Percentiles rank a stretch among this genome's conserved stretches.
These are phyloP conservation scores for Raffaelea deltoideospora DNA, from an alignment of 2,329 filamentous ascomycete genomes.

Conservation along the genomic window DNA sequence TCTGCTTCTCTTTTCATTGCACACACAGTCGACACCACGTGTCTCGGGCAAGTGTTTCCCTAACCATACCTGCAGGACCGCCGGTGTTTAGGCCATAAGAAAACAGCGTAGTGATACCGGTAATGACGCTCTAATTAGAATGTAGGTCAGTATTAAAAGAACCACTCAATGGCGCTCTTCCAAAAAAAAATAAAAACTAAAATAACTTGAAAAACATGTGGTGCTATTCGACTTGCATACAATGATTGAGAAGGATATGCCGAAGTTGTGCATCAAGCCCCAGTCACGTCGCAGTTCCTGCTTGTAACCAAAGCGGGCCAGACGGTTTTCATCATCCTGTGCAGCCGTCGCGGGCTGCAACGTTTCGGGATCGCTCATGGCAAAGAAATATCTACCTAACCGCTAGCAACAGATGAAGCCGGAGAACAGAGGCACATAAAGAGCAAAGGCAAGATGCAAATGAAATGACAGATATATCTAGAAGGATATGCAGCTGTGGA, in stretches of 20 bases:
- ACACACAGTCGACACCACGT: neutral
- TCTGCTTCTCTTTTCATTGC: neutral
- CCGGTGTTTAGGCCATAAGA: constrained; percentile 39
- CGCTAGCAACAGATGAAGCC: too few species aligned
- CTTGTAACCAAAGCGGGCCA: constrained; percentile 43
- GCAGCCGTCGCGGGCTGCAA: too few species aligned
- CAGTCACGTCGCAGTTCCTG: constrained; percentile 43
- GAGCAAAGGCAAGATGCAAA: too few species aligned
- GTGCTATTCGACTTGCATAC: constrained; percentile 16
- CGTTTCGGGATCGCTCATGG: constrained; percentile 5
- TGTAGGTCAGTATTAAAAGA: too few species aligned
- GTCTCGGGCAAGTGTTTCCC: neutral
- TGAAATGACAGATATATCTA: too few species aligned
- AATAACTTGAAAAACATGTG: neutral
- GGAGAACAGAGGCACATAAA: too few species aligned
- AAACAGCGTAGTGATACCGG: constrained; percentile 43
- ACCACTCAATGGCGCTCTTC: constrained; percentile 3
- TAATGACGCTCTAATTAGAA: constrained; percentile 39
- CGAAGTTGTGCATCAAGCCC: constrained; percentile 44
- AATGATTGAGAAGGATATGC: constrained; percentile 47
- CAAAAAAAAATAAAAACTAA: too few species aligned
- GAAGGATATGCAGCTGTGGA: too few species aligned
- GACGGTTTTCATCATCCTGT: constrained; percentile 36
- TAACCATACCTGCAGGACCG: constrained; percentile 25
- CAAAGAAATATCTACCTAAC: too few species aligned